Base-by-base conservation (phyloP, 148 eudicot species). In the Arctostaphylos glauca region DNA sequence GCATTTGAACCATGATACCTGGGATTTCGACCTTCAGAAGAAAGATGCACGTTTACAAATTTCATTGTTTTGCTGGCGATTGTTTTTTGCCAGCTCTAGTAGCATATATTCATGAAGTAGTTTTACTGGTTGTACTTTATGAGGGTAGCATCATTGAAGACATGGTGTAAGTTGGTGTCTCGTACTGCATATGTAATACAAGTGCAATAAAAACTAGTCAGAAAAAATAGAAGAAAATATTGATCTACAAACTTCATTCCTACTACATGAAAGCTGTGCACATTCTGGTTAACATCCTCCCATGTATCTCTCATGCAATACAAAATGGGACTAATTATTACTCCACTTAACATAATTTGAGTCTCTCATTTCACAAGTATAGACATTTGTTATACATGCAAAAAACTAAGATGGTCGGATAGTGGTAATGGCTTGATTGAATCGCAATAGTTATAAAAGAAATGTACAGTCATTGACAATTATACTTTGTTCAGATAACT, bases 1-100 rank as follows among this genome's bases (percentile, higher is more conserved):
- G 71, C 95, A 18, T 95, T 95, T 86, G 70, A 89, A 77, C 93
- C 93, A 14, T 90, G 85, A 90, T 31, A 31, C 38, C 38, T 31
- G 38, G 38, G 0, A 31, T 31, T 31, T 31, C 38, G 38, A 31
- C 38, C 38, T 31, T 31, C 38, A 31, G 1, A 74, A 54, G 13
- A 77, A 13, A 4, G 48, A 25, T 7, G 3, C 16, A 2, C 4
- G 18, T 12, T 10, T 3, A 66, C 71, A 66, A 66, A n/a, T 55
- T 55, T 3, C 14, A 12, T 16, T 18, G 6, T 59, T 19, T 59
- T 59, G 64, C 64, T 5, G 6, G 64, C 64, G 3, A 64, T 64
- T 9, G 9, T 9, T 64, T 62, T 62, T 62, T 62, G n/a, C 67
- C 2, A 62, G 67, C n/a, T n/a, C 21, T 62, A 12, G 31, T 62